Evolutionary conservation across 2,329 filamentous ascomycete species (phyloP), one percentile per base, ranked within the genome.

Genomic region (Pestalotiopsis fici): DNA sequence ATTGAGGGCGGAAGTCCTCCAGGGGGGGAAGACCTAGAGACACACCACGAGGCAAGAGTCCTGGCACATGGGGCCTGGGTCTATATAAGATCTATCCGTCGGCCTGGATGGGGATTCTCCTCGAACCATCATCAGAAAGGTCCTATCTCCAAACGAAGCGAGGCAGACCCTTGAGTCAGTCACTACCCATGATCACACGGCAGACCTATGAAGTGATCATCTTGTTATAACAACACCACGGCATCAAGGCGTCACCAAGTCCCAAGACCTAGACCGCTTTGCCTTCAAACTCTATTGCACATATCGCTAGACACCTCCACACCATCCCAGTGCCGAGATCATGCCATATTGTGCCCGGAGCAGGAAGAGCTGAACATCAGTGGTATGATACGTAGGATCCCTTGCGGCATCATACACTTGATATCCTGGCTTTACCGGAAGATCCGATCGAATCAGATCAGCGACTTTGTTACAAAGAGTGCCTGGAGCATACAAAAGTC

Each of bases 21-120:
- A 61, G 31, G 59, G 28, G 59, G 28, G 59, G 28, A 35, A 61
- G 59, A 61, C 25, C 55, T 27, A 61, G 59, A 61, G 59, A 39
- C 21, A 35, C 28, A 37, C 28, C 28, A 61, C 28, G 23, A 31
- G 27, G 21, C 28, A 21, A 63, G 23, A 25, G n/a, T 43, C 35
- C 15, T 25, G 37, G 50, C 37, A 63, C 60, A 63, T 47, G n/a
- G 11, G 9, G n/a, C 60, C n/a, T 47, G 35, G 37, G 27, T 63
- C 60, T 63, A 63, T 63, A 63, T 43, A 63, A 63, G 37, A 25
- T 43, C 12, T 21, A 63, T 60, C 25, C 27, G 21, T 37, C 21
- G 28, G 31, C 57, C 57, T n/a, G 21, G 28, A 35, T 28, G 31
- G 27, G 57, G 57, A 31, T 60, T 27, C 13, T 60, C n/a, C 21